Base-by-base conservation (phyloP, 768 basidiomycete species). In the Boletellus sp. region DNA sequence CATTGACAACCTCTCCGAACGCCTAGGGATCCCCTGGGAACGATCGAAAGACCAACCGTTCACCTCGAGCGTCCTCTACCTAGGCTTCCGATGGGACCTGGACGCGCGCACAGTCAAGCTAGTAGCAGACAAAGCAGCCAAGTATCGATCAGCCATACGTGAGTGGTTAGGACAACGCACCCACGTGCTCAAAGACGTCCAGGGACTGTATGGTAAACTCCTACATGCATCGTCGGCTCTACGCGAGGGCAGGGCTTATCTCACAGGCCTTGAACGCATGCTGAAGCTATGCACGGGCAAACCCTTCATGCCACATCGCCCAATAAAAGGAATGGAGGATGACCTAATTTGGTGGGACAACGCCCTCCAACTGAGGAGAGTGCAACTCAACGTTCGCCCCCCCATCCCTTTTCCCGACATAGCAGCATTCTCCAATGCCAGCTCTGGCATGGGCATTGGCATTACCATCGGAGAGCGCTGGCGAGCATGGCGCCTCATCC, bases 221-320 rank as follows among this genome's bases (percentile, higher is more conserved):
- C 36, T 59, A n/a, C n/a, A n/a, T n/a, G n/a, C n/a, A n/a, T n/a
- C n/a, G n/a, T n/a, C n/a, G n/a, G n/a, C n/a, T n/a, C n/a, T n/a
- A n/a, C n/a, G n/a, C n/a, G n/a, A n/a, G n/a, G n/a, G n/a, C n/a
- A n/a, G n/a, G n/a, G n/a, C n/a, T n/a, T n/a, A n/a, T n/a, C n/a
- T n/a, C n/a, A n/a, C n/a, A n/a, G n/a, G n/a, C n/a, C 53, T 79
- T 19, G 72, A 78, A 48, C 15, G 59, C 51, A 70, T 77, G 59
- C 32, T 78, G 0, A 50, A 50, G 0, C 19, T 59, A 0, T 70
- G 60, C 42, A 3, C 46, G 32, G 10, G 67, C 8, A 40, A 58
- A 54, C 73, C 72, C 19, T 70, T 71, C 63, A 38, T 57, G 31
- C 72, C 62, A 7, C 64, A 54, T 9, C 3, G 26, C n/a, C n/a